These are phyloP conservation scores for Novymonas esmeraldas DNA, from an alignment of 208 protist species.

Conservation along the genomic window DNA sequence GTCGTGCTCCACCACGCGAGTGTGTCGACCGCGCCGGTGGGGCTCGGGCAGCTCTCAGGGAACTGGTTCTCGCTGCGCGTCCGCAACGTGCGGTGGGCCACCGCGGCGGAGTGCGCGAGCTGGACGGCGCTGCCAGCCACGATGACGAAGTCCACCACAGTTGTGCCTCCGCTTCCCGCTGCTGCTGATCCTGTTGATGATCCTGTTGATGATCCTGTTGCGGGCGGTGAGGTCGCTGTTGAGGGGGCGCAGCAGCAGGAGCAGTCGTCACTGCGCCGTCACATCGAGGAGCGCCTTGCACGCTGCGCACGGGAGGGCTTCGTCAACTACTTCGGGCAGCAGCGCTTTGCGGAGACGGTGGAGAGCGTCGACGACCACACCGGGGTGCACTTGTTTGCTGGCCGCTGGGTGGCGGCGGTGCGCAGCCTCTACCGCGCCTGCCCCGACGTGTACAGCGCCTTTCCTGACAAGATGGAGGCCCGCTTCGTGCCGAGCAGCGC, in stretches of 20 bases:
- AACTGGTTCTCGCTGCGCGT: constrained; percentile 82
- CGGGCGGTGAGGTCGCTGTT: too few species aligned
- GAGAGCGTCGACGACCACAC: constrained; percentile 55
- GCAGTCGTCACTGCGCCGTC: not conserved
- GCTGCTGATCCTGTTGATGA: too few species aligned
- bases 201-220: too few species aligned
- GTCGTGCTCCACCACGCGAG: constrained; percentile 21
- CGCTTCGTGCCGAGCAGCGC: constrained; percentile 49
- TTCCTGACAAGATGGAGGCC: constrained; percentile 67
- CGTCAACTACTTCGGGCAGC: constrained; percentile 96
- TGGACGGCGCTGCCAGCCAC: not conserved
- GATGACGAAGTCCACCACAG: not conserved
- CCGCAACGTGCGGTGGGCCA: constrained; percentile 34
- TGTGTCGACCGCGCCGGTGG: constrained; percentile 20
- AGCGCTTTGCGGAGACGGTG: constrained; percentile 90
- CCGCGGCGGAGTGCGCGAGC: not conserved
- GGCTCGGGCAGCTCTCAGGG: constrained; percentile 48
- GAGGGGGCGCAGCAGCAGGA: not conserved
- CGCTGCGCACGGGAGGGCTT: constrained; percentile 66
- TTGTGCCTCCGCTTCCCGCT: too few species aligned
- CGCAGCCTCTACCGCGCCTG: constrained; percentile 46
- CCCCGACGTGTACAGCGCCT: constrained; percentile 53
- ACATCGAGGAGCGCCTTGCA: constrained; percentile 39
- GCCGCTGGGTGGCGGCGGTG: constrained; percentile 59
- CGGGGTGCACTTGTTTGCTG: constrained; percentile 71